Evolutionary conservation across 1,139 yeast species (phyloP), one percentile per base, ranked within the genome.

Genomic region (Scheffersomyces parashehatae): DNA sequence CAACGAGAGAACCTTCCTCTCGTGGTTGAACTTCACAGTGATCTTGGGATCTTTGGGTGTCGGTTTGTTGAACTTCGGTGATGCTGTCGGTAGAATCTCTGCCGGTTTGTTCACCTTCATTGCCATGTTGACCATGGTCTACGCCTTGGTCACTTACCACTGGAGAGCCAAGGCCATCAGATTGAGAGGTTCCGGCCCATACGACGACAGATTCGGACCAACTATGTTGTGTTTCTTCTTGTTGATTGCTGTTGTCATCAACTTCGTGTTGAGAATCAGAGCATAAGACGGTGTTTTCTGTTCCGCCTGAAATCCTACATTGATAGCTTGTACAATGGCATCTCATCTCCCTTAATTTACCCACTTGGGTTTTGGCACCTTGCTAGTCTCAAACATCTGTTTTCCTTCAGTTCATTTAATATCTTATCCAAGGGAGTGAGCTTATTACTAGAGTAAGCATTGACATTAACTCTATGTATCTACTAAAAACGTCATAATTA

Each of bases 101-200:
- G 98, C 99, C 40, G 96, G 95, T 3, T 76, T 93, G 49, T 93
- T 93, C 76, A 95, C 99, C 3, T 77, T 93, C 50, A 83, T 85
- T 52, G 97, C 99, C 54, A 91, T 93, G 98, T 88, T 89, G 52
- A 93, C 98, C 30, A 93, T 93, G 99, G 79, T 85, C 7, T 93
- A 93, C 61, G 99, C 99, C 5, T 79, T 93, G 50, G 79, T 89
- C 39, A 95, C 98, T 16, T 93, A 95, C 67, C 99, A 93, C 68
- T 95, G 99, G 99, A 88, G 99, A 75, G 99, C 99, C 3, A 89
- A 91, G 63, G 99, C 99, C 48, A 93, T 93, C 58, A 84, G 99
- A 67, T 81, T 93, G 70, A 85, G 98, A 68, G 99, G 99, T 30
- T 81, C 95, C 10, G 99, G 99, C 39, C 99, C 99, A 28, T 93